Conservation (phyloP, 495 filamentous ascomycete genomes). For the Neurospora sublineolata region DNA sequence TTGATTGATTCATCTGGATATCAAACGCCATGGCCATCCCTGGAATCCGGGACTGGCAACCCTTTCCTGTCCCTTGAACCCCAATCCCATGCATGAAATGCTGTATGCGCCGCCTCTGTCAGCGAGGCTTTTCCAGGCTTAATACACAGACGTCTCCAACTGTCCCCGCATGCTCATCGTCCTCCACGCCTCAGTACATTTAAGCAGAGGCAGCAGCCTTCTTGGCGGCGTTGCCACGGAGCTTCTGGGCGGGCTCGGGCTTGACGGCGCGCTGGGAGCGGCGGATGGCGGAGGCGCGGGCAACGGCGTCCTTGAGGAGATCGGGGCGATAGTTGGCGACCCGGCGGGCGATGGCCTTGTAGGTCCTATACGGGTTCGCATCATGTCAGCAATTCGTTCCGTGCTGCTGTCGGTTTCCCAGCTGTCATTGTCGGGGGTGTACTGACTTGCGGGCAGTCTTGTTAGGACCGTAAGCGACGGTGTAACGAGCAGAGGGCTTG, state of each 20-base stretch:
- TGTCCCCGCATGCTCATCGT: constrained; percentile 1
- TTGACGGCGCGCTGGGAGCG: constrained; percentile 68
- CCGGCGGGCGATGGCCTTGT: constrained; percentile 67
- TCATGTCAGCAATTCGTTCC: constrained; percentile 14
- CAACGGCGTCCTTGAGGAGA: constrained; percentile 73
- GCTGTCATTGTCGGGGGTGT: not conserved
- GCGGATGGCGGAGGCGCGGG: constrained; percentile 80
- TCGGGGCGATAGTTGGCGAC: constrained; percentile 77
- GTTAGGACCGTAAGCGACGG: constrained; percentile 54
- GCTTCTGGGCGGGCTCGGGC: constrained; percentile 58
- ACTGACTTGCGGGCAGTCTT: constrained; percentile 71
- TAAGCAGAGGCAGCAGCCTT: constrained; percentile 40
- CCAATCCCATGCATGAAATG: constrained; percentile 13
- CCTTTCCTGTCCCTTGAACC: constrained; percentile 13
- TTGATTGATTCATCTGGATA: constrained; percentile 22
- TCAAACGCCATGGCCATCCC: constrained; percentile 29
- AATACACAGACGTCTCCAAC: constrained; percentile 11
- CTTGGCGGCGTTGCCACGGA: constrained; percentile 70
- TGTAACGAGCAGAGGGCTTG: constrained; percentile 56
- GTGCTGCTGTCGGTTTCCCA: not conserved
- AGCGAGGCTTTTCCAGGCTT: constrained; percentile 9
- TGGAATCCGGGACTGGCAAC: constrained; percentile 21
- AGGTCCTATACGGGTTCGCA: constrained; percentile 52
- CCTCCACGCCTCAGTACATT: constrained; percentile 5
- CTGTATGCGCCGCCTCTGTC: constrained; percentile 7